Percentiles rank a stretch among this genome's conserved stretches.
Evolutionary conservation across 225 moss, liverwort and hornwort genomes (phyloP).

Genomic region (Thuidium tamariscinum): DNA sequence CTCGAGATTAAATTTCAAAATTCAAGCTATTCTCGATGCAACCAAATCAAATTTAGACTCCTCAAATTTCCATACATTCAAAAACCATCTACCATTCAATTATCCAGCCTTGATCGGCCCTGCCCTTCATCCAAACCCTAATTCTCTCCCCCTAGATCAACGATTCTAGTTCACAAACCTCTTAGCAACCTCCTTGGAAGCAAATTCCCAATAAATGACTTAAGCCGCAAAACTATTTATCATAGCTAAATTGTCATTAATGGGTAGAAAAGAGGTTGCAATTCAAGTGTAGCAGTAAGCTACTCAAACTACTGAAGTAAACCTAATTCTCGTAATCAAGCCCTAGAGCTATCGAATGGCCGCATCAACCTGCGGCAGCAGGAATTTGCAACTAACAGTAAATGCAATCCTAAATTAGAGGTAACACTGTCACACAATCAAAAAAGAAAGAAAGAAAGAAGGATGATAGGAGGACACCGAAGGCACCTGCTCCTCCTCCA

Average conservation of each 20-base stretch:
- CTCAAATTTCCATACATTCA: not conserved
- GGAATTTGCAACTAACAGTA: not conserved
- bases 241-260: not conserved
- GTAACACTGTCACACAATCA: not conserved
- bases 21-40: not conserved
- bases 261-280: not conserved
- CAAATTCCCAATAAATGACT: not conserved
- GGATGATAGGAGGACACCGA: not conserved
- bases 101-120: not conserved
- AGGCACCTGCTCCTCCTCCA: constrained; percentile 40
- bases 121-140: not conserved
- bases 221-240: not conserved
- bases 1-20: not conserved
- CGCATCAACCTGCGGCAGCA: not conserved
- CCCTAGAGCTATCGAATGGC: not conserved
- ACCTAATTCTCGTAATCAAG: not conserved
- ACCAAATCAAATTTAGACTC: not conserved
- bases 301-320: not conserved
- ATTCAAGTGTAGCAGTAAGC: not conserved
- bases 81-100: not conserved
- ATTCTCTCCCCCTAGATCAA: not conserved
- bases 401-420: not conserved
- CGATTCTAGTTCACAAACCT: not conserved
- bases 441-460: not conserved
- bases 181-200: not conserved